phyloP scores from a whole-genome alignment of 2,329 filamentous ascomycete species.

The Aspergillus glaucus region DNA sequence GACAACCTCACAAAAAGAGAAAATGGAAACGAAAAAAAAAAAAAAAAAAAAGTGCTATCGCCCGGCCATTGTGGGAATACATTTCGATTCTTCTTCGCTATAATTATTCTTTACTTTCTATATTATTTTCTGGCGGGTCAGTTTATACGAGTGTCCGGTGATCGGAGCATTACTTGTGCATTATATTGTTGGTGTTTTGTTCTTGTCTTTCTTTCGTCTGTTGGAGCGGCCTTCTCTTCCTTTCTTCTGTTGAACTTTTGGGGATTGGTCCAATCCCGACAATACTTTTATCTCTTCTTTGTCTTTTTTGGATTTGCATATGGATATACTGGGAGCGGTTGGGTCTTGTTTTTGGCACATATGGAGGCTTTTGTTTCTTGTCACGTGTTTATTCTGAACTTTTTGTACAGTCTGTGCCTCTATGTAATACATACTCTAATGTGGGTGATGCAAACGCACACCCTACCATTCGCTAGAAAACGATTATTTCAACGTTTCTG shows the following conservation, averaged over 20 bases:
- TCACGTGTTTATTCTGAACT: conserved; percentile 5
- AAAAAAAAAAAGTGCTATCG: neutral
- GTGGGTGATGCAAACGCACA: neutral
- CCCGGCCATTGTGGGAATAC: neutral
- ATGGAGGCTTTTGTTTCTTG: conserved; percentile 15
- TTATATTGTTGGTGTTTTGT: conserved; percentile 9
- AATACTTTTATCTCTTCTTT: conserved; percentile 7
- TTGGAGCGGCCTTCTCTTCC: conserved; percentile 10
- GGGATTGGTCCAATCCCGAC: neutral
- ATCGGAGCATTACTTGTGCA: conserved; percentile 8
- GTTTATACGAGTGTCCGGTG: conserved; percentile 2
- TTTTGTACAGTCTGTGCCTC: neutral
- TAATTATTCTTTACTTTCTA: neutral
- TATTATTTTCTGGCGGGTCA: neutral
- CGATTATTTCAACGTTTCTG: too few species aligned
- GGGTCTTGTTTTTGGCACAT: conserved; percentile 18
- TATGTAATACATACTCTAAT: conserved; percentile 1
- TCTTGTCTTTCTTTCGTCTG: conserved; percentile 11
- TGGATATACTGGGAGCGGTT: conserved; percentile 24
- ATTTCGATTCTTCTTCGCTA: neutral
- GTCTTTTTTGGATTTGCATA: conserved; percentile 12
- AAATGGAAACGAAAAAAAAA: conserved; percentile 11
- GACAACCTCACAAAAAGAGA: conserved; percentile 4
- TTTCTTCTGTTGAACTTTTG: conserved; percentile 4
- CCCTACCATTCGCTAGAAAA: too few species aligned